A percentile compares a stretch with the other conserved stretches of the same genome.
Conservation (phyloP, 1,284 basidiomycete species). For the Ustilago shanxiensis region DNA sequence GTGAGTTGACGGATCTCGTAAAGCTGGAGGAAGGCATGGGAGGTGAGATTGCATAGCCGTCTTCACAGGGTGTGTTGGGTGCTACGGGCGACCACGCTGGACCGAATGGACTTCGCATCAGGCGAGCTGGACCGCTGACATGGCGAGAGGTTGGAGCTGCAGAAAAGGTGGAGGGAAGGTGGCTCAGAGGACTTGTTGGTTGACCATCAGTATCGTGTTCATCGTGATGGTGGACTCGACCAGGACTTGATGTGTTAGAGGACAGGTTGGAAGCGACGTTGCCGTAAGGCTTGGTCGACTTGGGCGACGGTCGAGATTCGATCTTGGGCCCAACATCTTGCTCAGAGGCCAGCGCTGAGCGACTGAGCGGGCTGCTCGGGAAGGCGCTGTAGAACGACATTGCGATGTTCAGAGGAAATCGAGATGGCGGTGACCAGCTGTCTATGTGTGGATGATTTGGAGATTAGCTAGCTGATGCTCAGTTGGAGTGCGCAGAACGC, state of each 20-base stretch:
- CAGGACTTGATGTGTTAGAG: not conserved
- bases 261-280: not conserved
- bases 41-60: conserved; percentile 23
- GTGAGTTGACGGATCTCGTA: conserved; percentile 28
- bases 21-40: conserved; percentile 29
- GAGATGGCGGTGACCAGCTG: no score
- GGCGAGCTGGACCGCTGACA: conserved; percentile 36
- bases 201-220: not conserved
- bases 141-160: conserved; percentile 21
- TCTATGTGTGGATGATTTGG: not conserved
- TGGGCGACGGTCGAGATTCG: not conserved
- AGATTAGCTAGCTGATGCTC: not conserved
- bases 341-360: conserved; percentile 31
- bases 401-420: not conserved
- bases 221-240: not conserved
- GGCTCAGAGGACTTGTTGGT: not conserved
- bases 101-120: conserved; percentile 27
- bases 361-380: conserved; percentile 50
- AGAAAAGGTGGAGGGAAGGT: not conserved
- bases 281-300: conserved; percentile 3
- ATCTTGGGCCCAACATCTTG: not conserved
- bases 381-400: conserved; percentile 50
- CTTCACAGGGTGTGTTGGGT: not conserved
- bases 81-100: conserved; percentile 18
- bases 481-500: not conserved